Evolutionary conservation across 768 basidiomycete genomes (phyloP), one percentile per base, ranked within the genome.

Genomic region (Trichaptum fuscoviolaceum): DNA sequence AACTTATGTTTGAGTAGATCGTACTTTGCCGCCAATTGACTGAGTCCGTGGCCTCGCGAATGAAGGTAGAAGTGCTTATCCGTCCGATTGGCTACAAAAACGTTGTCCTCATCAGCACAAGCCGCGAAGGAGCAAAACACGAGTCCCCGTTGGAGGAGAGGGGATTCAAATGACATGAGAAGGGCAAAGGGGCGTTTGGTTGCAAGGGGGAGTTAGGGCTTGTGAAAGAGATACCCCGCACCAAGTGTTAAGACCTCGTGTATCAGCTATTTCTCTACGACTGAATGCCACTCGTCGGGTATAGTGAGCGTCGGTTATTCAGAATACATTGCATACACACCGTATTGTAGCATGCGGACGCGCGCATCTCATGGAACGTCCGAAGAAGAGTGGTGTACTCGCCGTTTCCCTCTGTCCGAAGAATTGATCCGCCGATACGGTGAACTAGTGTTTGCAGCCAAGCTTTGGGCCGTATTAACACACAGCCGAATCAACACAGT

Each of bases 301-400:
- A 52, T 52, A 52, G 42, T 52, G 42, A 52, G 42, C 42, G 42
- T 52, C 42, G 42, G 42, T 4, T 52, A 52, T 52, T 20, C 42
- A 52, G 42, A 52, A 52, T 52, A 52, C 42, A 52, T 52, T 52
- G 42, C 42, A 52, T 52, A 52, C 42, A 52, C 42, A 52, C 42
- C 42, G 42, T 52, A 52, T 52, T 52, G 42, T 52, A 52, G 42
- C 42, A 52, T 52, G 42, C 42, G 42, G 42, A 52, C 42, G 42
- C 42, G 10, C 42, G 42, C 42, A 52, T 52, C 42, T 52, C 42
- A 52, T 52, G 42, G 42, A 12, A 52, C 42, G 42, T 52, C 42
- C 42, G 42, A 52, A 52, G 42, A 52, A 52, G 42, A 20, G 42
- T 52, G 42, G 42, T 20, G 20, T 52, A 52, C 20, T 52, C 42